A percentile compares a stretch with the other conserved stretches of the same genome.
phyloP scores from a whole-genome alignment of 2,329 filamentous ascomycete genomes.

The Chaetomiaceae sp. region DNA sequence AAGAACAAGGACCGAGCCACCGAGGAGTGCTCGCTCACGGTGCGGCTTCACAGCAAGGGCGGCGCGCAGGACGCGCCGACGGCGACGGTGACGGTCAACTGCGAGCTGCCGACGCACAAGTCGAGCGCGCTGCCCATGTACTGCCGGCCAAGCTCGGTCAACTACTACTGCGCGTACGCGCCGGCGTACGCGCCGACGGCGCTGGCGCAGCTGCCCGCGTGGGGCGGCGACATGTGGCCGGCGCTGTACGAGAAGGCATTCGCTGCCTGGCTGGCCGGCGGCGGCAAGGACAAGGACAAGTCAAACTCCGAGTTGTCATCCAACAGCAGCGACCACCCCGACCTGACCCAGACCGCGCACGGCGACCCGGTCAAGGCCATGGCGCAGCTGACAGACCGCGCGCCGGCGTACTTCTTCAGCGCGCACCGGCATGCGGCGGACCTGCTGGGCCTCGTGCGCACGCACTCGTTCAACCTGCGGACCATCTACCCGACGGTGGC shows the following conservation, averaged over 20 bases:
- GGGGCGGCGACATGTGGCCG: slow-evolving; percentile 38
- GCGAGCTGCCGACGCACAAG: slow-evolving; percentile 40
- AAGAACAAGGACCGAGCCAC: not conserved
- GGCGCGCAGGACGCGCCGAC: slow-evolving; percentile 30
- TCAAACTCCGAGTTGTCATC: not conserved
- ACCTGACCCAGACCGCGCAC: slow-evolving; percentile 36
- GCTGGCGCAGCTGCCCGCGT: not conserved
- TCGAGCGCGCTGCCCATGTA: slow-evolving; percentile 37
- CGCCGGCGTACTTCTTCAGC: slow-evolving; percentile 8
- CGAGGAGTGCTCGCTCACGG: slow-evolving; percentile 19
- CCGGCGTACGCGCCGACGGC: not conserved
- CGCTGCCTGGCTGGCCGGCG: slow-evolving; percentile 35
- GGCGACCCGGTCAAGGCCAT: slow-evolving; percentile 41
- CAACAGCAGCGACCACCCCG: slow-evolving; percentile 27
- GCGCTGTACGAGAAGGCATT: slow-evolving; percentile 44
- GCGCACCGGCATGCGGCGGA: slow-evolving; percentile 19
- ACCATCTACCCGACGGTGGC: slow-evolving; percentile 39
- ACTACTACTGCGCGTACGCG: not conserved
- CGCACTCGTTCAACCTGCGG: slow-evolving; percentile 36
- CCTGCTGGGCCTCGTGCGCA: slow-evolving; percentile 35
- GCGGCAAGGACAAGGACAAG: slow-evolving; percentile 13
- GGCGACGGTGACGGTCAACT: slow-evolving; percentile 35
- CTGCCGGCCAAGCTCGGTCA: slow-evolving; percentile 33
- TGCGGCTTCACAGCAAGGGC: slow-evolving; percentile 40
- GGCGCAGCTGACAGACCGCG: slow-evolving; percentile 33